Base-by-base conservation (phyloP, 2,329 filamentous ascomycete genomes). In the Aspergillus eucalypticola region DNA sequence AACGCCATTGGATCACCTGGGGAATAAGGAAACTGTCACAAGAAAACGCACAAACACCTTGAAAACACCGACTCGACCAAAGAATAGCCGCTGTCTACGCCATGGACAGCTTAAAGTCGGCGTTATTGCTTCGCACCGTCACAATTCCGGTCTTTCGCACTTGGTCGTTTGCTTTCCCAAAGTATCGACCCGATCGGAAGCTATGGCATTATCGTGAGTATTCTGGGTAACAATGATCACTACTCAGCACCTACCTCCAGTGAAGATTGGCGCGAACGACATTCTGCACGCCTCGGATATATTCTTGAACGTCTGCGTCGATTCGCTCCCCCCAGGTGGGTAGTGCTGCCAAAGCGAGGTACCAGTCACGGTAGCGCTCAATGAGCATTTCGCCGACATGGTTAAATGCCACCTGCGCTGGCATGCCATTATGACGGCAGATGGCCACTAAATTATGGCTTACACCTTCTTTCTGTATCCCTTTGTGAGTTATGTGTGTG, bases 341-440 rank as follows among this genome's bases (percentile, higher is more conserved):
- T 2, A 71, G 60, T 17, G 63, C 59, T 3, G 69, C 59, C 3
- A 67, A 61, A 0, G 68, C 64, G 23, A 69, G 58, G 51, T 68
- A 69, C 69, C 69, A 70, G 23, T 62, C 63, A 8, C 60, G 54
- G 48, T 70, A 70, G 35, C 69, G 60, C 7, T 54, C 35, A 13
- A 56, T 42, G n/a, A 71, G 59, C 52, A 71, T 61, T 8, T 52
- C 46, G 17, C 61, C 62, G 6, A 69, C 58, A 39, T 59, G 53
- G 51, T 69, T 64, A 59, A 69, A 71, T 17, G 67, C 69, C 42
- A 60, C 55, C 53, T 71, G 69, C 15, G 67, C 60, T 2, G 66
- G 53, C 41, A 64, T 60, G 19, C 66, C 63, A 2, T 58, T 49
- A 27, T 54, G 54, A 21, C 64, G 60, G 60, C 60, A 65, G 32